Evolutionary conservation across 1,139 yeast genomes (phyloP), one percentile per base, ranked within the genome.

Genomic region (Arxiozyma telluris): DNA sequence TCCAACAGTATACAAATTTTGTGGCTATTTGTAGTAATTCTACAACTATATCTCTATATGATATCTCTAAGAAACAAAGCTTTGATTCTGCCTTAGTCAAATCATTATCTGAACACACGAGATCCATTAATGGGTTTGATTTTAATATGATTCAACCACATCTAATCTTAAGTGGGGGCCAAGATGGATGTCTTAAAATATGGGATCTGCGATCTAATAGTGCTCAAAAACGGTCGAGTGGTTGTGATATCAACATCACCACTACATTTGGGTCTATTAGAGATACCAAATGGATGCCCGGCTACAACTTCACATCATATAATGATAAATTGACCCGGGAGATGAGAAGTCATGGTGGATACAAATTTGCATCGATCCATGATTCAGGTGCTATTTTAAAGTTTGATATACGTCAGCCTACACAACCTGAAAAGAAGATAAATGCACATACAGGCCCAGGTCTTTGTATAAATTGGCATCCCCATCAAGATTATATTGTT

Each of bases 371-470:
- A 1, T 79, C 94, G 0, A 91, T 88, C 1, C 94, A 88, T 69
- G 98, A 94, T 66, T 83, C 91, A 1, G 99, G 99, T 5, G 80
- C 89, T 1, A 76, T 93, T 44, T 83, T 87, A 63, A 83, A 86
- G 60, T 91, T 89, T 81, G 99, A 93, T 69, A 63, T 88, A 20
- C 76, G 98, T 53, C 77, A 76, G 53, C 73, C 78, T 11, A 62
- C 70, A 18, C 76, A 77, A 47, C 80, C 80, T 25, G 97, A 90
- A 60, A 74, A 83, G 50, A 82, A 86, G 57, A 79, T 94, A 69
- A 88, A 86, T 63, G 94, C 96, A 3, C 98, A 93, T 67, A 80
- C 93, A 1, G 96, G 96, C 0, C 95, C 96, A 1, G 98, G 96
- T 0, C 74, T 91, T 22, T 82, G 96, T 1, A 71, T 93, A 11